Conservation (phyloP, 176 grass and related monocot genomes). For the Puya raimondii region DNA sequence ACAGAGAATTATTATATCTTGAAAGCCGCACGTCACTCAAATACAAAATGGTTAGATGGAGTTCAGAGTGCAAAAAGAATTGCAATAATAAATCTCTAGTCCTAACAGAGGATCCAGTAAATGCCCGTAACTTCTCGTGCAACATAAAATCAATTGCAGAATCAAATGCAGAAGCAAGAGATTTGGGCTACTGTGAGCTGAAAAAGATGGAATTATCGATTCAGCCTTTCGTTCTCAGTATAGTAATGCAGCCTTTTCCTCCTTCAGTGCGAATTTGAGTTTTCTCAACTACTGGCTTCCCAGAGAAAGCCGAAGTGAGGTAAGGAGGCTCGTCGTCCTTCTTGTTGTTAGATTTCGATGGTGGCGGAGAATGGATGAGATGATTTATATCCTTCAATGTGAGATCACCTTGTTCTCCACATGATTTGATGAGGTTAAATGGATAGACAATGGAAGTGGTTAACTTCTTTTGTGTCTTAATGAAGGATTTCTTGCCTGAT, state of each 20-base stretch:
- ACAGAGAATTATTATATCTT: no score
- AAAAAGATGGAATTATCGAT: slow-evolving; percentile 13
- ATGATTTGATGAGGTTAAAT: slow-evolving; percentile 87
- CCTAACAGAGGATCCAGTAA: background rate
- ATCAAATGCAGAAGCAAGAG: background rate
- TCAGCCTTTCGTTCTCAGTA: slow-evolving; percentile 86
- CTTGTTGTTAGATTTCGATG: slow-evolving; percentile 27
- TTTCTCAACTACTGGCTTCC: slow-evolving; percentile 80
- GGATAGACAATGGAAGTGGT: slow-evolving; percentile 63
- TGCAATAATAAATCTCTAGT: no score
- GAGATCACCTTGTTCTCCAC: slow-evolving; percentile 56
- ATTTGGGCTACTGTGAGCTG: background rate
- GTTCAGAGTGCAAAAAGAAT: no score
- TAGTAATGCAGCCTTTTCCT: slow-evolving; percentile 94
- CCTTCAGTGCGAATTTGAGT: slow-evolving; percentile 80
- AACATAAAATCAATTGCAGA: background rate
- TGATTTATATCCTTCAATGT: slow-evolving; percentile 84
- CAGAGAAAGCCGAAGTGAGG: slow-evolving; percentile 70
- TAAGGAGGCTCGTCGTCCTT: slow-evolving; percentile 26
- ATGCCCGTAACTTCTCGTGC: background rate
- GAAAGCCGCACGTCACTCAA: no score
- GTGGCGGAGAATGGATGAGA: slow-evolving; percentile 47
- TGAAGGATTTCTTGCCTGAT: slow-evolving; percentile 44
- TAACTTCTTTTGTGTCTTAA: slow-evolving; percentile 47
- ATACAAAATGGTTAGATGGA: no score